Evolutionary conservation across 2,329 filamentous ascomycete genomes (phyloP), one percentile per base, ranked within the genome.

Genomic region (Hysterium pulicare): DNA sequence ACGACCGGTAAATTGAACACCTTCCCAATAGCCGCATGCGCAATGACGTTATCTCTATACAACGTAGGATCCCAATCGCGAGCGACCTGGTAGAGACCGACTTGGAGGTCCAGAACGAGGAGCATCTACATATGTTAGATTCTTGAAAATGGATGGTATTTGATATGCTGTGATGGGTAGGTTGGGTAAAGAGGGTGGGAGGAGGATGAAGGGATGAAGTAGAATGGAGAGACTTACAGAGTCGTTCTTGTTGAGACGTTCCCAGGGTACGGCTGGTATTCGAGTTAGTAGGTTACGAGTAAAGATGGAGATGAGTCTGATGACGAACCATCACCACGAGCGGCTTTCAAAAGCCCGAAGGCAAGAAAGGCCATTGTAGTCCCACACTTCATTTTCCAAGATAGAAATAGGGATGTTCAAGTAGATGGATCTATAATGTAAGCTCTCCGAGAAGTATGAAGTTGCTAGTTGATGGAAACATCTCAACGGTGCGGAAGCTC

Each of bases 1-100:
- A 90, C 72, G 5, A 84, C 79, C 4, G 86, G 85, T 3, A 87
- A 61, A 55, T 82, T 67, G 57, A 89, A 90, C 41, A 81, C 67
- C 41, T 82, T 77, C 42, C 79, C 84, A 2, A 88, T 61, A 5
- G 77, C 77, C 15, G 84, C 77, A 51, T 88, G 85, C 1, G 81
- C 84, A 32, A 86, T 68, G 49, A 88, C 80, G 62, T 79, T 79
- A 59, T 84, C 78, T 47, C 77, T 75, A 72, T 79, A 90, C 26
- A 83, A 73, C 8, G 75, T 79, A 10, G 81, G 70, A 43, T 83
- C 76, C 57, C 77, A 87, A 67, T 90, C 86, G 30, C 83, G 77
- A 28, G 82, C 82, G 5, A 79, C 53, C 33, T 69, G 66, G 58
- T 75, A 81, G 32, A 83, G 73, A 20, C 80, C 81, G 47, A 78